Evolutionary conservation across 768 basidiomycete species (phyloP), one percentile per base, ranked within the genome.

Genomic region (Mycena floridula): DNA sequence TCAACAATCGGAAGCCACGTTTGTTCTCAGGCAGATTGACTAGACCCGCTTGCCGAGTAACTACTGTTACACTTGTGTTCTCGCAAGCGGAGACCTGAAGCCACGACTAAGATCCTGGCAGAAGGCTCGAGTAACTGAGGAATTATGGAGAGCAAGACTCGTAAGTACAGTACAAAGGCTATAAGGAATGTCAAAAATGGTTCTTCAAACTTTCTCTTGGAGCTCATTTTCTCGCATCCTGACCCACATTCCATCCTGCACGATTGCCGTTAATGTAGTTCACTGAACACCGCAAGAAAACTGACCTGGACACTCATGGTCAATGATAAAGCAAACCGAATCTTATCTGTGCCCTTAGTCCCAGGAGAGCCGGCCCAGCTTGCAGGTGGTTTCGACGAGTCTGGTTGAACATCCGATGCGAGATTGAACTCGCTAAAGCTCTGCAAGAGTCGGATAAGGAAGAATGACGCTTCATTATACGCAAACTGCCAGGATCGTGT

Each of bases 381-480:
- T 6, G 53, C 43, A 0, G 71, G 70, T 2, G 66, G 59, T 16
- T 53, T 54, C 23, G 47, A 53, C 3, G 59, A 48, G 37, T 60
- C 9, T 64, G 65, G 5, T 44, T 42, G 2, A 53, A 56, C 50
- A 15, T 69, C 68, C 1, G 57, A 57, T 15, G 62, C 59, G 12
- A 55, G 54, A 5, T 62, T 7, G 28, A 4, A 49, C 51, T 24
- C 73, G 37, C 58, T 59, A 50, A 71, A 70, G 11, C 40, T 46
- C 50, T 74, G 73, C 4, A 74, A 49, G 8, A 74, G 52, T 16
- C 69, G 64, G 25, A 69, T 58, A 22, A 74, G 57, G 50, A 71
- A 64, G 51, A 70, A 74, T 2, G 69, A 71, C 7, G 63, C 54
- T 49, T 72, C 70, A 47, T 72, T 70, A 55, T 74, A 74, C 24